phyloP scores from a whole-genome alignment of 768 basidiomycete genomes.

The Naematelia aurantialba region DNA sequence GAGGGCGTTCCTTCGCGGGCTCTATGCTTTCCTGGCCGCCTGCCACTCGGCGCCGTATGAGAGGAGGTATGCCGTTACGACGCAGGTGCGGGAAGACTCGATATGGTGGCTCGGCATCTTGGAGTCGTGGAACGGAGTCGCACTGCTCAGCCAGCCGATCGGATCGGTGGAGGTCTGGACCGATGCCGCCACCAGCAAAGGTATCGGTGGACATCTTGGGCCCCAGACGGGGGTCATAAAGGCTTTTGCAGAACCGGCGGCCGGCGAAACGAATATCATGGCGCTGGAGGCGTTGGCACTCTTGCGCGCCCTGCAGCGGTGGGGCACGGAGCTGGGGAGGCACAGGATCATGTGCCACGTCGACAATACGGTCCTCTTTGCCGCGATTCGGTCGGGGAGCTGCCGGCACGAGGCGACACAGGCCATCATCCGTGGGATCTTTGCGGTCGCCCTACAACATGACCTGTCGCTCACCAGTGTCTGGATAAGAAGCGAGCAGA shows the following conservation, averaged over 20 bases:
- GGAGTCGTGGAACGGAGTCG: slow-evolving; percentile 1
- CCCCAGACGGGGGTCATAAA: background rate
- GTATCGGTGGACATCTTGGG: slow-evolving; percentile 5
- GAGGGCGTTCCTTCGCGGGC: too few species aligned
- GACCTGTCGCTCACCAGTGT: too few species aligned
- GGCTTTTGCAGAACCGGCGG: background rate
- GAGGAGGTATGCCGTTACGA: too few species aligned
- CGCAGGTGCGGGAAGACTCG: too few species aligned
- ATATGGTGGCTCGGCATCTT: too few species aligned
- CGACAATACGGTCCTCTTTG: slow-evolving; percentile 2
- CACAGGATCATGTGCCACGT: background rate
- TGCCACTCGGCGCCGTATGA: too few species aligned
- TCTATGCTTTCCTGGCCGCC: too few species aligned
- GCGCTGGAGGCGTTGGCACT: background rate
- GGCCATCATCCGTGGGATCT: too few species aligned
- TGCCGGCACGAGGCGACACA: background rate
- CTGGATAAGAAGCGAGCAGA: too few species aligned
- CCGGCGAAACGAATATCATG: background rate
- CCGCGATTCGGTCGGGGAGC: background rate
- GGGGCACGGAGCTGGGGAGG: background rate
- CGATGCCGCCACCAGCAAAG: slow-evolving; percentile 6
- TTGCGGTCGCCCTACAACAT: too few species aligned
- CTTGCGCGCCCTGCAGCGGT: background rate
- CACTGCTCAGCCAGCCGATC: background rate
- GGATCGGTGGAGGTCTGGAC: slow-evolving; percentile 3